A percentile compares a stretch with the other conserved stretches of the same genome.
Conservation (phyloP, 1,284 basidiomycete species). For the Ustilago curta region DNA sequence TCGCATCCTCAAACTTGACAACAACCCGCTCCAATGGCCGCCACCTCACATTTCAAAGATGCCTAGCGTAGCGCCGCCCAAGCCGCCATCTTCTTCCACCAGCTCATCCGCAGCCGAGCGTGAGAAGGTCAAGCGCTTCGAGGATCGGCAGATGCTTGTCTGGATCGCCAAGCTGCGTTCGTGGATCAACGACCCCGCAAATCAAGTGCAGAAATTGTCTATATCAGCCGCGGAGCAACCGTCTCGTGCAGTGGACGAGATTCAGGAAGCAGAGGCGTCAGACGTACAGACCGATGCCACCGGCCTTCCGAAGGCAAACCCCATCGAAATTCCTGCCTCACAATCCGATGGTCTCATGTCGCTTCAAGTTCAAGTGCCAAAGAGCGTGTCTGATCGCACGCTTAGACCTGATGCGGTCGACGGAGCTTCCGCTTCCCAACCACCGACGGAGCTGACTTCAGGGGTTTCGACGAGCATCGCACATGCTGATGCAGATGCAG, state of each 20-base stretch:
- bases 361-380: slow-evolving; percentile 34
- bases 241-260: not conserved
- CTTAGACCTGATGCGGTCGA: not conserved
- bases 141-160: slow-evolving; percentile 57
- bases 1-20: slow-evolving; percentile 85
- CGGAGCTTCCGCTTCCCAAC: not conserved
- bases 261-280: not conserved
- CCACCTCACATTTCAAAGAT: slow-evolving; percentile 60
- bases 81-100: slow-evolving; percentile 27
- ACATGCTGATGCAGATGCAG: slow-evolving; percentile 1
- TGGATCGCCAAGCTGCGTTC: slow-evolving; percentile 59
- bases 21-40: slow-evolving; percentile 89
- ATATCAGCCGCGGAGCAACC: not conserved
- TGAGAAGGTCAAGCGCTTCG: slow-evolving; percentile 44
- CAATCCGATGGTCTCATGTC: slow-evolving; percentile 38
- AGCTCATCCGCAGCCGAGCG: slow-evolving; percentile 66
- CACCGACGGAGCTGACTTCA: not conserved
- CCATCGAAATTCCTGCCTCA: slow-evolving; percentile 3
- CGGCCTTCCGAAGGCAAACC: not conserved
- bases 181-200: slow-evolving; percentile 53
- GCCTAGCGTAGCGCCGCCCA: slow-evolving; percentile 47
- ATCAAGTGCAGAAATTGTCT: slow-evolving; percentile 10
- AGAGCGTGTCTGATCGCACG: slow-evolving; percentile 17
- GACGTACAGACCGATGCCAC: not conserved
- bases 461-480: not conserved